These are phyloP conservation scores for Colletotrichum graminicola DNA, from an alignment of 2,329 filamentous ascomycete species.

Conservation along the genomic window DNA sequence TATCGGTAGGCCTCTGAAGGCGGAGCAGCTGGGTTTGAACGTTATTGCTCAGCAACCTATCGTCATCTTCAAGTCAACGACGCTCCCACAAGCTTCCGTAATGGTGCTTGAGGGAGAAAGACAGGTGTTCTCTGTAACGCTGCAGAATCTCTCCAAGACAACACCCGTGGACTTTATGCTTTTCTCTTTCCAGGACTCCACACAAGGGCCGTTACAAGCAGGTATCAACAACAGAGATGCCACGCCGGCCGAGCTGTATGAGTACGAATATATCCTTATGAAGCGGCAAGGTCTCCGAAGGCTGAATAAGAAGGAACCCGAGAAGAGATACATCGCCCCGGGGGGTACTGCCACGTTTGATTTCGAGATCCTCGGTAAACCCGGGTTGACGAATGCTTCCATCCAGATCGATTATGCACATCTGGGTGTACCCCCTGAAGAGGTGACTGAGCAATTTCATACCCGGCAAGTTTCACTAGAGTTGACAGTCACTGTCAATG, in stretches of 20 bases:
- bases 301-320: constrained; percentile 62
- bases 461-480: constrained; percentile 86
- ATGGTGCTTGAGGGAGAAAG: constrained; percentile 95
- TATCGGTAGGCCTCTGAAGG: constrained; percentile 57
- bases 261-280: constrained; percentile 84
- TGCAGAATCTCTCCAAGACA: constrained; percentile 79
- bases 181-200: constrained; percentile 92
- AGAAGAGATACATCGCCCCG: constrained; percentile 73
- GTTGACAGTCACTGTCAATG: constrained; percentile 90
- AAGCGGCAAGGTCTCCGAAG: constrained; percentile 76
- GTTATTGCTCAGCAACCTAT: constrained; percentile 86
- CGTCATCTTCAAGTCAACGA: constrained; percentile 80
- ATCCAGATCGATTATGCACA: constrained; percentile 90
- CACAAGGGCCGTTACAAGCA: constrained; percentile 80
- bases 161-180: constrained; percentile 86
- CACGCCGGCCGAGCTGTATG: constrained; percentile 83
- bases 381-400: constrained; percentile 81
- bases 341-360: constrained; percentile 78
- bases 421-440: constrained; percentile 76
- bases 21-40: constrained; percentile 71
- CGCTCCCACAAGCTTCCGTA: constrained; percentile 84
- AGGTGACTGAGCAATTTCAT: constrained; percentile 80
- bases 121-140: constrained; percentile 79
- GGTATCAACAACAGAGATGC: constrained; percentile 83
- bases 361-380: constrained; percentile 88